A percentile compares a stretch with the other conserved stretches of the same genome.
phyloP scores from a whole-genome alignment of 1,284 basidiomycete species.

The Ceratobasidium papillatum region DNA sequence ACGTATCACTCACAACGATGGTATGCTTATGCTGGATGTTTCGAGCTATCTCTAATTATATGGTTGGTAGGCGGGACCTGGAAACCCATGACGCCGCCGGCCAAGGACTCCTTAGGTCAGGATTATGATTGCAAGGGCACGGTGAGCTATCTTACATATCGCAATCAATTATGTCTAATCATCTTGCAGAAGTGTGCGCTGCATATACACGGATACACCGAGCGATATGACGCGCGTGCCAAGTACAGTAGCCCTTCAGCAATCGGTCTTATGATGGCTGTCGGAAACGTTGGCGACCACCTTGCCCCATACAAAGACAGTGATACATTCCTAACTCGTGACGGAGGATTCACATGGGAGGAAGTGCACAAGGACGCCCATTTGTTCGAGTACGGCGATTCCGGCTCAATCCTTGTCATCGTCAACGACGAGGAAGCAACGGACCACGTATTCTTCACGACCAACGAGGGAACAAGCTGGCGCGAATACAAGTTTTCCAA shows the following conservation, averaged over 20 bases:
- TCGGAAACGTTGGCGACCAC: conserved; percentile 93
- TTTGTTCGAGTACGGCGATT: conserved; percentile 98
- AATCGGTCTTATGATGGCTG: conserved; percentile 92
- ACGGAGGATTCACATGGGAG: conserved; percentile 97
- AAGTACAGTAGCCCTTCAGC: conserved; percentile 94
- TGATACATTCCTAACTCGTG: conserved; percentile 95
- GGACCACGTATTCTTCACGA: conserved; percentile 87
- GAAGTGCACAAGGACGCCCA: conserved; percentile 99
- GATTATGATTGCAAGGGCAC: conserved; percentile 77
- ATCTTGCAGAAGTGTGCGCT: conserved; percentile 77
- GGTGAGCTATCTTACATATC: conserved; percentile 56
- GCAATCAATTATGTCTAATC: background rate
- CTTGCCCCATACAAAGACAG: conserved; percentile 85
- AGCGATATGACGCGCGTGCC: conserved; percentile 86
- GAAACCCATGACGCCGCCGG: conserved; percentile 83
- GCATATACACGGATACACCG: conserved; percentile 96
- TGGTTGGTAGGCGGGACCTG: conserved; percentile 74
- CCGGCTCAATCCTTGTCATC: conserved; percentile 91
- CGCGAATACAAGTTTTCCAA: conserved; percentile 83
- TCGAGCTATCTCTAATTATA: background rate
- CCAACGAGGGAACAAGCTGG: conserved; percentile 90
- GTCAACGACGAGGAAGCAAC: conserved; percentile 95
- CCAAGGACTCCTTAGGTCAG: conserved; percentile 77
- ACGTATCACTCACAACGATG: conserved; percentile 96
- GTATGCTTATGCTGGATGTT: conserved; percentile 53